Evolutionary conservation across 306 rosid genomes (phyloP).

Genomic region (Acacia confusa): DNA sequence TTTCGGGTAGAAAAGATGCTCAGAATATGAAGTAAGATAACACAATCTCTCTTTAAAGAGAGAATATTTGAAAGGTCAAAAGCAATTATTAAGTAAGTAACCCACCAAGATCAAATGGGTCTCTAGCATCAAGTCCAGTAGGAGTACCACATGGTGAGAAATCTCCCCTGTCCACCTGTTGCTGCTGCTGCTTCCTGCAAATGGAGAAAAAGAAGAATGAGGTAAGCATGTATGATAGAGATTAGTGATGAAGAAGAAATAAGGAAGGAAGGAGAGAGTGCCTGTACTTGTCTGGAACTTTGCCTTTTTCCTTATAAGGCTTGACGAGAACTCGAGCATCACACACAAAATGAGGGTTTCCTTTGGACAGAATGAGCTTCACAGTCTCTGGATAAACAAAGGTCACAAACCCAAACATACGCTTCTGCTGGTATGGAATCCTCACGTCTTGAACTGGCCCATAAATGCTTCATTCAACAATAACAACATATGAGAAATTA

Average conservation of each 20-base stretch:
- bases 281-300: slow-evolving; percentile 95
- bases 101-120: slow-evolving; percentile 80
- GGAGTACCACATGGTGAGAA: slow-evolving; percentile 95
- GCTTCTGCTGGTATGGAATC: slow-evolving; percentile 96
- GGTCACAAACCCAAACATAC: slow-evolving; percentile 97
- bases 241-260: neutral
- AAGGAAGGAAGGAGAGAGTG: slow-evolving; percentile 36
- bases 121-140: slow-evolving; percentile 77
- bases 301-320: slow-evolving; percentile 99
- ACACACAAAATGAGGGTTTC: slow-evolving; percentile 97
- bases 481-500: neutral
- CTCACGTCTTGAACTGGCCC: slow-evolving; percentile 99
- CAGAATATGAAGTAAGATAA: neutral
- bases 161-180: slow-evolving; percentile 80
- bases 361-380: slow-evolving; percentile 88
- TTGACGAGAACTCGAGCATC: slow-evolving; percentile 97
- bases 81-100: slow-evolving; percentile 6
- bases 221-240: neutral
- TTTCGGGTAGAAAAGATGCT: neutral
- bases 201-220: slow-evolving; percentile 4
- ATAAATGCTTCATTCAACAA: slow-evolving; percentile 65
- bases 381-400: slow-evolving; percentile 90
- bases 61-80: neutral
- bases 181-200: slow-evolving; percentile 77
- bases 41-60: neutral